phyloP scores from a whole-genome alignment of 495 filamentous ascomycete species.

The Barbatosphaeria neglecta region DNA sequence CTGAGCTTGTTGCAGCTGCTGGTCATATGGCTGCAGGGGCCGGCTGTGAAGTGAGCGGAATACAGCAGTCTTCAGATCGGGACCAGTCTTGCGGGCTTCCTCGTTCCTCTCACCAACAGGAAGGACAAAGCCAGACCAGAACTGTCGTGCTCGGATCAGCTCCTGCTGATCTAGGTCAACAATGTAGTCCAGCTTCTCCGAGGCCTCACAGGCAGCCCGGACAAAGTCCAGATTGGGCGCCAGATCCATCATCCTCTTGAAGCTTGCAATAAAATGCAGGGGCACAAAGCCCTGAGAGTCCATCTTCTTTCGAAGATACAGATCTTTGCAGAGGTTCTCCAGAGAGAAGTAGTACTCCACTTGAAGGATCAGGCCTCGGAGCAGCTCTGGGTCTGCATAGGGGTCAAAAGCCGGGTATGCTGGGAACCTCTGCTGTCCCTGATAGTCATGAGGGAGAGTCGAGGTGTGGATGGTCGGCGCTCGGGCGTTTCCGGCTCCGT shows the following conservation, averaged over 20 bases:
- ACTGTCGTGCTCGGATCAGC: conserved; percentile 62
- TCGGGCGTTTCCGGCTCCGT: conserved; percentile 6
- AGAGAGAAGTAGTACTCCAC: conserved; percentile 95
- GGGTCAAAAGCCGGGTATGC: conserved; percentile 7
- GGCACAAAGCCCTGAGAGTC: conserved; percentile 88
- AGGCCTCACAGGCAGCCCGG: conserved; percentile 58
- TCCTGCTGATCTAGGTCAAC: conserved; percentile 62
- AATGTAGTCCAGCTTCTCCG: conserved; percentile 57
- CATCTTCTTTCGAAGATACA: conserved; percentile 82
- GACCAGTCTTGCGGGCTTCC: conserved; percentile 29
- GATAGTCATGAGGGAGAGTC: background rate
- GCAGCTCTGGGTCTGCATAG: conserved; percentile 10
- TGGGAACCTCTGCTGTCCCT: conserved; percentile 4
- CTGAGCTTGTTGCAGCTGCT: too few relatives aligned
- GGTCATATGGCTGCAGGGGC: background rate
- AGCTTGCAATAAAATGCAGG: conserved; percentile 61
- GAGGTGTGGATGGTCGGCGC: conserved; percentile 3
- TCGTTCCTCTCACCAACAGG: conserved; percentile 38
- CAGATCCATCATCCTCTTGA: conserved; percentile 71
- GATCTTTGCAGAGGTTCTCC: conserved; percentile 91
- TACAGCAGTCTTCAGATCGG: conserved; percentile 8
- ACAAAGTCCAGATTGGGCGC: conserved; percentile 60
- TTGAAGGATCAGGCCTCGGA: conserved; percentile 40
- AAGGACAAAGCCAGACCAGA: conserved; percentile 75
- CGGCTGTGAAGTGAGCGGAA: conserved; percentile 10